Conservation (phyloP, 768 basidiomycete genomes). For the Mycena belliarum region DNA sequence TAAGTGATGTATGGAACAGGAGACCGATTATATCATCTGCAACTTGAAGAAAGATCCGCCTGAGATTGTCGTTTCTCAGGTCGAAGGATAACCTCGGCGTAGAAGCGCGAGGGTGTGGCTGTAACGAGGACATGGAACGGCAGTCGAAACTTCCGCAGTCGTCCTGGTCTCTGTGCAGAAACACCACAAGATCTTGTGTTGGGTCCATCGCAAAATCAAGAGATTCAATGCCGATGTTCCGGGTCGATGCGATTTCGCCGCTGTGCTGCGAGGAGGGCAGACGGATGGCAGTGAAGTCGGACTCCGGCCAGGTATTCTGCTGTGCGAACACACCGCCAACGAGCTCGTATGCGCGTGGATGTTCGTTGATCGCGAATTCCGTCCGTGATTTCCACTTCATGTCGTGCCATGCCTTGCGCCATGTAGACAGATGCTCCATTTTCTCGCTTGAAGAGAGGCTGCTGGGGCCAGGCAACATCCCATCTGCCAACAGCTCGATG, state of each 20-base stretch:
- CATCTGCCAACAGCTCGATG: constrained; percentile 40
- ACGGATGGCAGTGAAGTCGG: neutral
- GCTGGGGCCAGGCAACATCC: constrained; percentile 28
- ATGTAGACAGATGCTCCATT: neutral
- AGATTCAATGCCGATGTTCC: neutral
- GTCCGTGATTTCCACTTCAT: constrained; percentile 11
- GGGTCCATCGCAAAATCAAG: constrained; percentile 13
- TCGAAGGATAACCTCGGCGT: neutral
- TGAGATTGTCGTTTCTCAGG: neutral
- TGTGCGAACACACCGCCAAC: constrained; percentile 9
- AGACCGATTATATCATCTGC: constrained; percentile 7
- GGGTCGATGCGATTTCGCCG: neutral
- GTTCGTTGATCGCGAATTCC: neutral
- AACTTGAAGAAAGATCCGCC: neutral
- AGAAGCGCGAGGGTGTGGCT: constrained; percentile 1
- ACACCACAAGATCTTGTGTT: constrained; percentile 7
- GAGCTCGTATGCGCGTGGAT: constrained; percentile 16
- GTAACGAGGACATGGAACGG: neutral
- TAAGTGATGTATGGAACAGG: neutral
- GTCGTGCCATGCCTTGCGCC: constrained; percentile 10
- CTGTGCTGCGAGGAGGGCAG: neutral
- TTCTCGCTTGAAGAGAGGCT: neutral
- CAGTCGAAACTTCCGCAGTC: neutral
- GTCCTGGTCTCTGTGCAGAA: neutral
- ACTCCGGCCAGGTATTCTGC: neutral